Percentiles rank a stretch among this genome's conserved stretches.
Conservation (phyloP, 2,329 filamentous ascomycete genomes). For the Cladosporium sp. region DNA sequence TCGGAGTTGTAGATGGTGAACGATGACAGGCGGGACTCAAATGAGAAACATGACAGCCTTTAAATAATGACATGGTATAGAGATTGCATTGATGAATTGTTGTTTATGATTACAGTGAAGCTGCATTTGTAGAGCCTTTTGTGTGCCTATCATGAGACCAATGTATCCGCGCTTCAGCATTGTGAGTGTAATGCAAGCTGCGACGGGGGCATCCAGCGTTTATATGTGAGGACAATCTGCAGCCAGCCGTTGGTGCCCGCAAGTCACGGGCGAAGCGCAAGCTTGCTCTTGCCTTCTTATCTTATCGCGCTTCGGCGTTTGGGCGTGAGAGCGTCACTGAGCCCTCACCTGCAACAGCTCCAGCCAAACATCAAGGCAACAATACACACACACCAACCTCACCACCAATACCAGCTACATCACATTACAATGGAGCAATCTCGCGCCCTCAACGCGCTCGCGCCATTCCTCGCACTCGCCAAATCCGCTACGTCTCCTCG, state of each 20-base stretch:
- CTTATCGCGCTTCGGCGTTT: constrained; percentile 13
- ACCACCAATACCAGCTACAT: not conserved
- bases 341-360: not conserved
- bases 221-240: not conserved
- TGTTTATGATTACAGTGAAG: no score
- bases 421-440: constrained; percentile 64
- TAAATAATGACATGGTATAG: not conserved
- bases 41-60: not conserved
- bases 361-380: not conserved
- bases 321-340: constrained; percentile 3
- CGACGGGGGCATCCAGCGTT: not conserved
- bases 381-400: not conserved
- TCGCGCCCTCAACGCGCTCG: constrained; percentile 60
- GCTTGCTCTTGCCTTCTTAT: not conserved
- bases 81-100: not conserved
- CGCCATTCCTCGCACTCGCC: constrained; percentile 89
- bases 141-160: not conserved
- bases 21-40: not conserved
- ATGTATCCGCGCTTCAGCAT: not conserved
- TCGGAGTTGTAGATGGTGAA: not conserved
- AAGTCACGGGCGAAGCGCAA: not conserved
- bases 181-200: not conserved
- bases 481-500: constrained; percentile 82
- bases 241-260: not conserved
- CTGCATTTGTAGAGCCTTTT: not conserved